phyloP scores from a whole-genome alignment of 2,329 filamentous ascomycete species.

The Polytolypa hystricis region DNA sequence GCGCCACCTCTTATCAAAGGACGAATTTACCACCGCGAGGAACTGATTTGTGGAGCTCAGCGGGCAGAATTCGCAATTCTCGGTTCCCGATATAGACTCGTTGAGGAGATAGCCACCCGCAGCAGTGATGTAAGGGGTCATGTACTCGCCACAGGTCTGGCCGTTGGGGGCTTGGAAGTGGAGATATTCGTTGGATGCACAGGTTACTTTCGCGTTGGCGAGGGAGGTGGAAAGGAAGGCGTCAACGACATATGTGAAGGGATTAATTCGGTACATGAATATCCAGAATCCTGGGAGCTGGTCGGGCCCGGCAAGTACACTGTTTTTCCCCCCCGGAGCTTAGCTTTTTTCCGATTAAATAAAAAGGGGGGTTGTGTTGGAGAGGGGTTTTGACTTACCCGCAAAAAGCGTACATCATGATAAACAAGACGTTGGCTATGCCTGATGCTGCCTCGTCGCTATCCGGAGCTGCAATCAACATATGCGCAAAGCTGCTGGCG shows the following conservation, averaged over 20 bases:
- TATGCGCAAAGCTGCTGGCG: slow-evolving; percentile 58
- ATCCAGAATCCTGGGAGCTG: slow-evolving; percentile 61
- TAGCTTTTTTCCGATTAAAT: slow-evolving; percentile 59
- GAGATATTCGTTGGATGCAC: slow-evolving; percentile 24
- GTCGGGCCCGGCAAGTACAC: slow-evolving; percentile 39
- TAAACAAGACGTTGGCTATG: slow-evolving; percentile 48
- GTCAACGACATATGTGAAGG: slow-evolving; percentile 50
- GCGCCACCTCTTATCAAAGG: slow-evolving; percentile 45
- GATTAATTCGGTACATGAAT: slow-evolving; percentile 61
- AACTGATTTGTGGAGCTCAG: slow-evolving; percentile 38
- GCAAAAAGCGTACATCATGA: slow-evolving; percentile 50
- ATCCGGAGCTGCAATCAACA: slow-evolving; percentile 59
- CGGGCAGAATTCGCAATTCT: slow-evolving; percentile 39
- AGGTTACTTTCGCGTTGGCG: slow-evolving; percentile 17
- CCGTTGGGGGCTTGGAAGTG: slow-evolving; percentile 42
- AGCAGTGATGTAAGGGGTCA: slow-evolving; percentile 28
- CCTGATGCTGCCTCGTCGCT: slow-evolving; percentile 56
- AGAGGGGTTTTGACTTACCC: slow-evolving; percentile 55
- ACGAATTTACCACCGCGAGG: slow-evolving; percentile 30
- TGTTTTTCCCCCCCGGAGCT: slow-evolving; percentile 59
- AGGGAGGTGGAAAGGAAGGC: slow-evolving; percentile 26
- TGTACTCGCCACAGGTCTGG: slow-evolving; percentile 48
- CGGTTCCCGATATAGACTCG: slow-evolving; percentile 32
- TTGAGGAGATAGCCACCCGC: slow-evolving; percentile 23
- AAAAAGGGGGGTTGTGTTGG: slow-evolving; percentile 49